phyloP scores from a whole-genome alignment of 164 flowering plant species.

The Stephania cephalantha region DNA sequence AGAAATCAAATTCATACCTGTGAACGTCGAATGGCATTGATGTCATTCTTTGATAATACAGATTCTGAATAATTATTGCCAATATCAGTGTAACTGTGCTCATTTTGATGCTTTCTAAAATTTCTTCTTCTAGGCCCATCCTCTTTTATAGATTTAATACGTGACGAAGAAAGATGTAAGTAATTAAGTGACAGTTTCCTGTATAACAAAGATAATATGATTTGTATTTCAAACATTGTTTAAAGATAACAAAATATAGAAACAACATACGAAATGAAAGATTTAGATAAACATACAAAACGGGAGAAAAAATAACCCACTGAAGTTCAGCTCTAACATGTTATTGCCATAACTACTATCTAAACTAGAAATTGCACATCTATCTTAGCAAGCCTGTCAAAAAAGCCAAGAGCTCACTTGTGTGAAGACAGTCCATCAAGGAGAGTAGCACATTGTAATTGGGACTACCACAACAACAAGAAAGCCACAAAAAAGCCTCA shows the following conservation, averaged over 20 bases:
- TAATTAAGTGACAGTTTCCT: conserved; percentile 82
- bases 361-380: too few relatives aligned
- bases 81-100: conserved; percentile 17
- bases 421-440: too few relatives aligned
- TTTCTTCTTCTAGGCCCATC: conserved; percentile 59
- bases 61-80: conserved; percentile 27
- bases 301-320: neutral
- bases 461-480: neutral
- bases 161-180: conserved; percentile 51
- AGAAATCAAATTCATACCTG: conserved; percentile 40
- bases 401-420: too few relatives aligned
- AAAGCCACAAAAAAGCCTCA: neutral
- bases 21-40: conserved; percentile 66
- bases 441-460: too few relatives aligned
- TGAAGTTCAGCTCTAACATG: neutral
- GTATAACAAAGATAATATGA: conserved; percentile 19
- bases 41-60: conserved; percentile 67
- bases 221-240: conserved; percentile 4
- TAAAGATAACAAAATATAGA: neutral
- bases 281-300: neutral
- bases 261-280: neutral
- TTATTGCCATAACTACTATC: too few relatives aligned
- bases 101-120: conserved; percentile 44
- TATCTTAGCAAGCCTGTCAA: too few relatives aligned
- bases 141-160: conserved; percentile 39